Evolutionary conservation across 2,329 filamentous ascomycete species (phyloP), one percentile per base, ranked within the genome.

Genomic region (Clarireedia sp.): DNA sequence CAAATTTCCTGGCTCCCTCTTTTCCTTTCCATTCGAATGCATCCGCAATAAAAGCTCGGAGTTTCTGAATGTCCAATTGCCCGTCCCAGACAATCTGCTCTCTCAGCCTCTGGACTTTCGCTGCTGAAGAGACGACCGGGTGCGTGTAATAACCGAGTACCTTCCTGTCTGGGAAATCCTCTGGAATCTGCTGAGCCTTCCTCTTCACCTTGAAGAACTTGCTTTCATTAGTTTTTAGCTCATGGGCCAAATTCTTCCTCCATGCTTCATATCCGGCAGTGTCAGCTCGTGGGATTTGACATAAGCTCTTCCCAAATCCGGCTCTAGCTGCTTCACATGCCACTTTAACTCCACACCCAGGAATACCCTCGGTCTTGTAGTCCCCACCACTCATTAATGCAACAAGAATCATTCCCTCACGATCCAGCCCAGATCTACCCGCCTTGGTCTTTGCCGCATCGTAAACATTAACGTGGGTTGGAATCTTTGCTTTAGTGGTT

Each of bases 381-480:
- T 99, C 94, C 6, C 94, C 94, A 6, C 94, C 94, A 63, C 91
- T 96, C 80, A 99, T 90, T 59, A 99, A 74, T 0, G 94, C 94
- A 19, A 97, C 87, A 12, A 99, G 74, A 21, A 97, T 86, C 91
- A 99, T 95, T 0, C 90, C 92, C 60, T 94, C 85, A 19, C 87
- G 78, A 65, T 91, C 89, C 46, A 97, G 74, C 0, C 86, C 86
- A 66, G 12, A 67, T 49, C 60, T 66, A 1, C 66, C 68, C n/a
- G 72, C 70, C 63, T 76, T 76, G 0, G 83, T 80, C 38, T 79
- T 75, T 10, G 77, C 70, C 0, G 81, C 80, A 55, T 90, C 82
- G 68, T 96, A 95, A 48, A 95, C 74, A 44, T 86, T 89, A 52
- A 97, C 86, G 66, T 97, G 94, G 0, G 92, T 96, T 0, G 90